Evolutionary conservation across 2,329 filamentous ascomycete genomes (phyloP).

Genomic region (Whalleya microplaca): DNA sequence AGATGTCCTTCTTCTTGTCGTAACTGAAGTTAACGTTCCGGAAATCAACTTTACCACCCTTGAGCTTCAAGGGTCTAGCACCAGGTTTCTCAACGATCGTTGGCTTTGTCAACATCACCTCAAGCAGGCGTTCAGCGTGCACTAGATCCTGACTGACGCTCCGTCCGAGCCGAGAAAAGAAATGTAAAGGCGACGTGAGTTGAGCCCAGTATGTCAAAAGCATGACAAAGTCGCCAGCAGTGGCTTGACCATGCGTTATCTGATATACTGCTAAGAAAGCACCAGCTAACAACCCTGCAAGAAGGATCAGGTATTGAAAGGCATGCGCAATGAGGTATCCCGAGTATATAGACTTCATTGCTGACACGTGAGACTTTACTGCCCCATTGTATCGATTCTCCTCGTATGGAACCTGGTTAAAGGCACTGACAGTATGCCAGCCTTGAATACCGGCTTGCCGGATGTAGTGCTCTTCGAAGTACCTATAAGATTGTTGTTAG

Average conservation of each 20-base stretch:
- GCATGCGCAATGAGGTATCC: constrained; percentile 57
- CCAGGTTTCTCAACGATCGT: constrained; percentile 56
- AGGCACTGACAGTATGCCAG: constrained; percentile 63
- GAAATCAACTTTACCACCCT: constrained; percentile 59
- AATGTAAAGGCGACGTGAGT: constrained; percentile 70
- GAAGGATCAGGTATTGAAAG: constrained; percentile 65
- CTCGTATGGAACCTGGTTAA: constrained; percentile 63
- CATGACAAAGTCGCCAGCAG: constrained; percentile 70
- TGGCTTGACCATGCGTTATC: constrained; percentile 63
- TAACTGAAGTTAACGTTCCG: constrained; percentile 61
- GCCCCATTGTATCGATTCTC: constrained; percentile 57
- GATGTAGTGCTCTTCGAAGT: constrained; percentile 59
- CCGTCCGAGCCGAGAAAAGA: constrained; percentile 64
- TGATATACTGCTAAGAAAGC: constrained; percentile 66
- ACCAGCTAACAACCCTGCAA: constrained; percentile 69
- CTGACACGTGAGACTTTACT: constrained; percentile 45
- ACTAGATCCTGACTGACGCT: constrained; percentile 60
- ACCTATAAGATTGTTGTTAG: constrained; percentile 26
- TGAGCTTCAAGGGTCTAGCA: constrained; percentile 53
- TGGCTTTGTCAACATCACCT: constrained; percentile 62
- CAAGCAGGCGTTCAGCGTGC: constrained; percentile 60
- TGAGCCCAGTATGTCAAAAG: constrained; percentile 76
- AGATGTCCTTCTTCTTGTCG: constrained; percentile 60
- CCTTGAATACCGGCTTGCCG: constrained; percentile 60
- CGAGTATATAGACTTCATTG: constrained; percentile 44